Percentiles rank a stretch among this genome's conserved stretches.
These are phyloP conservation scores for Testicularia cyperi DNA, from an alignment of 1,284 basidiomycete genomes.

Conservation along the genomic window DNA sequence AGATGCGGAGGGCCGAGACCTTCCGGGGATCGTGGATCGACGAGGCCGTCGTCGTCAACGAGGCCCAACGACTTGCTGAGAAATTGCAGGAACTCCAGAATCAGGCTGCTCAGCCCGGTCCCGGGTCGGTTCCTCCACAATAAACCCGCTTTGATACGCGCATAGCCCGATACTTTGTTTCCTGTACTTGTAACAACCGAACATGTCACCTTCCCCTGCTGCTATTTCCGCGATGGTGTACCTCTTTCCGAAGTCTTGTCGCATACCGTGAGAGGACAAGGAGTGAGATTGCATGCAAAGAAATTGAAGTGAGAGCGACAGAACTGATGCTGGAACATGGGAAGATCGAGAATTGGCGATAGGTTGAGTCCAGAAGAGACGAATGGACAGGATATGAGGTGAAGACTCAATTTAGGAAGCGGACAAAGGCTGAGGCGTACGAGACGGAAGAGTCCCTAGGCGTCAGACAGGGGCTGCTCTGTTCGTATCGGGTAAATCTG, in stretches of 20 bases:
- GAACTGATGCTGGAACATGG: too few species aligned
- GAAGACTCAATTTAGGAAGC: conserved; percentile 5
- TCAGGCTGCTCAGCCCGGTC: conserved; percentile 13
- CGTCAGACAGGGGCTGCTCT: conserved; percentile 75
- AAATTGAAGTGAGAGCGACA: too few species aligned
- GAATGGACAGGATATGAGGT: not conserved
- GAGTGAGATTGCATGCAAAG: too few species aligned
- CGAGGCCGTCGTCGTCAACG: conserved; percentile 56
- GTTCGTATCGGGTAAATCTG: conserved; percentile 62
- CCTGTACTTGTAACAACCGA: too few species aligned
- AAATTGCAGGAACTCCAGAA: conserved; percentile 47
- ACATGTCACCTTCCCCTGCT: not conserved
- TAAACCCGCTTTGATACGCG: too few species aligned
- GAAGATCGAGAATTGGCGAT: not conserved
- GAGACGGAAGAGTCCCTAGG: conserved; percentile 84
- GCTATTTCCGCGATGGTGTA: too few species aligned
- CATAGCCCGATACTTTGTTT: too few species aligned
- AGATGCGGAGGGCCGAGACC: conserved; percentile 81
- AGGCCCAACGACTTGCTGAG: conserved; percentile 51
- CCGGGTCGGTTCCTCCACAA: conserved; percentile 1
- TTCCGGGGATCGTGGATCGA: conserved; percentile 81
- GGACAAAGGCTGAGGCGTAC: conserved; percentile 78
- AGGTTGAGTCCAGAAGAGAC: not conserved
- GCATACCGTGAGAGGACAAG: too few species aligned
- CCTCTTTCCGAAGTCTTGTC: too few species aligned